These are phyloP conservation scores for Clonostachys byssicola DNA, from an alignment of 2,329 filamentous ascomycete species.

Conservation along the genomic window DNA sequence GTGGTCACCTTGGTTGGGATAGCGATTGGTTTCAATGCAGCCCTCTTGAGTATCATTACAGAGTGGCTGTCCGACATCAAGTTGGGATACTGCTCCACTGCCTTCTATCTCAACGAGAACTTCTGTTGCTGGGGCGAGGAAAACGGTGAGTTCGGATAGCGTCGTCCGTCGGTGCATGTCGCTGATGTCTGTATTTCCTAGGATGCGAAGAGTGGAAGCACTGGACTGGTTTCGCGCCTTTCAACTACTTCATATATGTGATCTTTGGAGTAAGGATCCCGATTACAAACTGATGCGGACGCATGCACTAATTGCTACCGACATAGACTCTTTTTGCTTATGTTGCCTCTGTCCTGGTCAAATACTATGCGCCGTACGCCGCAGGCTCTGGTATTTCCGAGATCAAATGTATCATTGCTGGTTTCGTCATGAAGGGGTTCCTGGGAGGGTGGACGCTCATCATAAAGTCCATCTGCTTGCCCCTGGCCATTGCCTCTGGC, in stretches of 20 bases:
- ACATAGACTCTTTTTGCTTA: slow-evolving; percentile 71
- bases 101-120: slow-evolving; percentile 93
- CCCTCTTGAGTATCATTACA: slow-evolving; percentile 88
- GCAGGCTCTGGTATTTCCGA: slow-evolving; percentile 96
- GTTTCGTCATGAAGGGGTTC: slow-evolving; percentile 99
- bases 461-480: slow-evolving; percentile 90
- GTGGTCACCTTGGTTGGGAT: slow-evolving; percentile 90
- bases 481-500: slow-evolving; percentile 88
- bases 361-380: slow-evolving; percentile 89
- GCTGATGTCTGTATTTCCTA: slow-evolving; percentile 17
- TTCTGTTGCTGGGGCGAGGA: slow-evolving; percentile 99
- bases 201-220: slow-evolving; percentile 84
- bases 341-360: slow-evolving; percentile 79
- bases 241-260: slow-evolving; percentile 89
- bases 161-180: not conserved
- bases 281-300: not conserved
- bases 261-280: slow-evolving; percentile 63
- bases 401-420: slow-evolving; percentile 98
- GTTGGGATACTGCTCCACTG: slow-evolving; percentile 90
- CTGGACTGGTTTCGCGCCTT: slow-evolving; percentile 74
- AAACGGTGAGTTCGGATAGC: slow-evolving; percentile 48
- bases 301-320: not conserved
- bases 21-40: slow-evolving; percentile 92
- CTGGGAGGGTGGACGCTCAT: slow-evolving; percentile 85
- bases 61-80: slow-evolving; percentile 98